Conservation (phyloP, 352 stramenopile genomes). For the Hyaloperonospora brassicae region DNA sequence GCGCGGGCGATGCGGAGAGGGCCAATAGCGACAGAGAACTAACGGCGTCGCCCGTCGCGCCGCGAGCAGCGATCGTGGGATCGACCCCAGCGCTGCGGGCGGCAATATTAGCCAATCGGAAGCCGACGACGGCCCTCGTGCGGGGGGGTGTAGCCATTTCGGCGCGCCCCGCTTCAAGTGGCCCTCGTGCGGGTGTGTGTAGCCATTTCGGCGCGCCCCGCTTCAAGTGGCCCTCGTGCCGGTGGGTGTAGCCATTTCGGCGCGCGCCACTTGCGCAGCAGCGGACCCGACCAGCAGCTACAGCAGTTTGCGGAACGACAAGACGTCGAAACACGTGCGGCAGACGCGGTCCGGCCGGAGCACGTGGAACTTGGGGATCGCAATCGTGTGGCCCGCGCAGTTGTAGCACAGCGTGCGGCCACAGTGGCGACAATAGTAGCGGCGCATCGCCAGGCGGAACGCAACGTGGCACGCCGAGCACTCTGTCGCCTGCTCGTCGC, state of each 20-base stretch:
- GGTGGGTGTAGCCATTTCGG: conserved; percentile 22
- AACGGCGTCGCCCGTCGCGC: conserved; percentile 1
- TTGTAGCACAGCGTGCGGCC: conserved; percentile 82
- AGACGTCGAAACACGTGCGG: conserved; percentile 75
- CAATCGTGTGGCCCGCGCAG: conserved; percentile 78
- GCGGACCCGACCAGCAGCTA: conserved; percentile 16
- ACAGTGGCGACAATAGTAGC: conserved; percentile 79
- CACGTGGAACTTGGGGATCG: conserved; percentile 78
- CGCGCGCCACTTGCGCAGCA: background rate
- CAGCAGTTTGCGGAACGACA: conserved; percentile 74
- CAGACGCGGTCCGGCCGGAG: conserved; percentile 68
- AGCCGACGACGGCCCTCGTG: background rate
- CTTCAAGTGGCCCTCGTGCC: background rate
- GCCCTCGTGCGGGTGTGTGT: conserved; percentile 7
- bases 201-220: conserved; percentile 11
- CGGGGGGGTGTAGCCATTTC: conserved; percentile 20
- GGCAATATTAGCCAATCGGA: conserved; percentile 20
- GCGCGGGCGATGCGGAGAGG: background rate
- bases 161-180: background rate
- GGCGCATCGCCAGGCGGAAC: conserved; percentile 78
- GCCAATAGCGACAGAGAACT: background rate
- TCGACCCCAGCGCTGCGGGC: conserved; percentile 6
- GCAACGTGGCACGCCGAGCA: conserved; percentile 65
- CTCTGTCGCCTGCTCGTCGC: conserved; percentile 61
- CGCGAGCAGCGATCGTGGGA: conserved; percentile 12